A percentile compares a stretch with the other conserved stretches of the same genome.
Evolutionary conservation across 2,329 filamentous ascomycete genomes (phyloP).

Genomic region (Emmonsiellopsis sp.): DNA sequence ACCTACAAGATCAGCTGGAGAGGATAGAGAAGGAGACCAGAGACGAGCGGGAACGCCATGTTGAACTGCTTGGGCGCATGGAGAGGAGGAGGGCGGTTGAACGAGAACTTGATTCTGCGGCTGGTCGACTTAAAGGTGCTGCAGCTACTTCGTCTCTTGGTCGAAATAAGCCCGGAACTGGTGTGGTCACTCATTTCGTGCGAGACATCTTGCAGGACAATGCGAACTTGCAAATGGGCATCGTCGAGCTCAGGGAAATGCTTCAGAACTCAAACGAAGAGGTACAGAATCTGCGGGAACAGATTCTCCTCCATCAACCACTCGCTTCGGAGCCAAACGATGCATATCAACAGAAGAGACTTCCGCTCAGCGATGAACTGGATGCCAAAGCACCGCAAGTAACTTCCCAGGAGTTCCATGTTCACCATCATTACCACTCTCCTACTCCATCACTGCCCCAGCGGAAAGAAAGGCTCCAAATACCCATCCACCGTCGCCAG

Average conservation of each 20-base stretch:
- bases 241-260: constrained; percentile 85
- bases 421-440: constrained; percentile 89
- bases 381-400: constrained; percentile 41
- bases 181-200: constrained; percentile 89
- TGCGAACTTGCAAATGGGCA: constrained; percentile 82
- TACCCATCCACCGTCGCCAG: constrained; percentile 43
- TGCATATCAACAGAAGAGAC: constrained; percentile 24
- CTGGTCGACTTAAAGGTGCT: constrained; percentile 70
- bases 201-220: constrained; percentile 94
- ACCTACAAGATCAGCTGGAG: constrained; percentile 81
- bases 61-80: constrained; percentile 72
- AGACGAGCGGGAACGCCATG: constrained; percentile 72
- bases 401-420: constrained; percentile 68
- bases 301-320: constrained; percentile 71
- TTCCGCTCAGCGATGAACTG: constrained; percentile 63
- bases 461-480: constrained; percentile 46
- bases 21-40: constrained; percentile 75
- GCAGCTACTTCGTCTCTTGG: constrained; percentile 61
- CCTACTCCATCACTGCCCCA: constrained; percentile 40
- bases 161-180: constrained; percentile 50
- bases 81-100: constrained; percentile 77
- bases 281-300: constrained; percentile 75
- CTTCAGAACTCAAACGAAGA: constrained; percentile 87
- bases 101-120: constrained; percentile 68
- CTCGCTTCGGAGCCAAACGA: constrained; percentile 28